phyloP scores from a whole-genome alignment of 2,329 filamentous ascomycete genomes.

The Aspergillus eucalypticola region DNA sequence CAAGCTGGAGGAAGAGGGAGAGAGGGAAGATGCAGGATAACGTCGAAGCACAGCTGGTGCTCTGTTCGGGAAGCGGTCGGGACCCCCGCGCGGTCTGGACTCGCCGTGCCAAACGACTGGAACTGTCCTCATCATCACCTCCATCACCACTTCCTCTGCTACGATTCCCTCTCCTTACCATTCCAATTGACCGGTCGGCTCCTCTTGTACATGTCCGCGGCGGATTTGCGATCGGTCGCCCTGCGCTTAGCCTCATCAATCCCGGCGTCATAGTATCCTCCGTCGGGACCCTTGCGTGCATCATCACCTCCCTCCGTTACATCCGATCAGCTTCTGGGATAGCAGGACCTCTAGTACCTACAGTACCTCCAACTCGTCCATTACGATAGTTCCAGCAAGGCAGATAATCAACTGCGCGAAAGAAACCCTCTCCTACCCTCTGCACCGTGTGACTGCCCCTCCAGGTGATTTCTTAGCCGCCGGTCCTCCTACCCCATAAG shows the following conservation, averaged over 20 bases:
- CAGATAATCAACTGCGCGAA: not conserved
- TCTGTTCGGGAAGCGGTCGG: slow-evolving; percentile 23
- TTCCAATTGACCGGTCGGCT: not conserved
- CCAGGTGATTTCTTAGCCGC: slow-evolving; percentile 2
- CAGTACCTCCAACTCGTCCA: not conserved
- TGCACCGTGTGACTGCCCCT: slow-evolving; percentile 9
- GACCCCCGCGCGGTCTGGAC: slow-evolving; percentile 9
- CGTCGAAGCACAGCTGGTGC: slow-evolving; percentile 9
- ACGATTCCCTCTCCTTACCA: not conserved
- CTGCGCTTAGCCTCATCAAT: not conserved
- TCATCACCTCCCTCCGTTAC: not conserved
- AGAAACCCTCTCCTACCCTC: slow-evolving; percentile 11
- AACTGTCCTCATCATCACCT: not conserved
- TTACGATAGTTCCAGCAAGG: not conserved
- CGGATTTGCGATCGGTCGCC: no score
- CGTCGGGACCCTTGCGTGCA: not conserved
- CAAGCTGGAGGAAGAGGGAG: not conserved
- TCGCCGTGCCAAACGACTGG: not conserved
- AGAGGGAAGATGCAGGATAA: slow-evolving; percentile 3
- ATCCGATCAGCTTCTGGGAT: not conserved
- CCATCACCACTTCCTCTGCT: not conserved
- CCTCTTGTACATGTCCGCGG: not conserved
- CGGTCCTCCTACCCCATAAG: not conserved
- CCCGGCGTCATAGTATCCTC: not conserved
- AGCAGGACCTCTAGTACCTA: not conserved